Base-by-base conservation (phyloP, 495 filamentous ascomycete species). In the Penicillium pulvis region DNA sequence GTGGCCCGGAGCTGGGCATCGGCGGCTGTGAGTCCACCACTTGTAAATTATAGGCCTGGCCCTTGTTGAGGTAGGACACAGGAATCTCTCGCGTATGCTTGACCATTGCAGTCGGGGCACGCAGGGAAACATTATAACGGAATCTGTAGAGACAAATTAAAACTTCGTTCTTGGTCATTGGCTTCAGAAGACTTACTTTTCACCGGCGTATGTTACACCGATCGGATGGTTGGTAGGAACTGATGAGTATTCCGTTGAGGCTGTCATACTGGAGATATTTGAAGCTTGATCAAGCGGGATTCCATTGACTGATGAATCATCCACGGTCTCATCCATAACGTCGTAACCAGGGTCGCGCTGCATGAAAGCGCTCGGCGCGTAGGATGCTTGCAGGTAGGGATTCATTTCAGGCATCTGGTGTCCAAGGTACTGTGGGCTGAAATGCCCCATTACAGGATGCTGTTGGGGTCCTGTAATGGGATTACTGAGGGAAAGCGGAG, bases 61-160 rank as follows among this genome's bases (percentile, higher is more conserved):
- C 93, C 74, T 97, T 97, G 68, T 97, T 96, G 20, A 97, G 83
- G 68, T 97, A 97, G 0, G 92, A 95, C 16, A 97, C 84, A 0
- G 93, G 93, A 47, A 94, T 91, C 68, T 97, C 93, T 56, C 92
- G 86, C 3, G 81, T 66, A 61, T 89, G 82, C 68, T 87, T 92
- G 64, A 96, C 86, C 93, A 97, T 97, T 24, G 93, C 93, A 3
- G 93, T 97, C n/a, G 92, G 91, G 1, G 92, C 94, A 69, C 96
- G 93, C 48, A 99, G 76, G 0, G 91, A 92, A 41, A 91, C 87
- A 66, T 91, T 87, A 72, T 90, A 99, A 23, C 95, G 91, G 68
- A 98, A 98, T 59, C 93, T 95, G 71, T 4, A 73, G 79, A 57
- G 20, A 8, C 12, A 6, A 14, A 28, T 68, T 56, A 66, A 55